Evolutionary conservation across 2,329 filamentous ascomycete species (phyloP).

Genomic region (Fusarium nodosum): DNA sequence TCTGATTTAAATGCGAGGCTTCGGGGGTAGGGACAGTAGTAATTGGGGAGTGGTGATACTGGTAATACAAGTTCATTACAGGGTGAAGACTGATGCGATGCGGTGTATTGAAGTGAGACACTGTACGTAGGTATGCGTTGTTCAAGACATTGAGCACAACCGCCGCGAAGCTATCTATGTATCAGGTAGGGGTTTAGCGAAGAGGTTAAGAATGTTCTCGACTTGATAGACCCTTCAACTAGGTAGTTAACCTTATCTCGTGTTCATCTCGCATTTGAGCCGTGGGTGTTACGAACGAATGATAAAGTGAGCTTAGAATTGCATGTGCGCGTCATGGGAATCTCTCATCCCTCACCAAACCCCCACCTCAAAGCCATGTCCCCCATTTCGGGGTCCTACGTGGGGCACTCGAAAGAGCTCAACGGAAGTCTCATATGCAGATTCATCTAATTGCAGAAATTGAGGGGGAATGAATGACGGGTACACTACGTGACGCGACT

Average conservation of each 20-base stretch:
- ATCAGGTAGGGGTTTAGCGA: background rate
- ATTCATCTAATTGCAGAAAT: constrained; percentile 21
- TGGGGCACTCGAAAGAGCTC: constrained; percentile 17
- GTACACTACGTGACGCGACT: constrained; percentile 40
- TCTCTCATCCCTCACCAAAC: constrained; percentile 16
- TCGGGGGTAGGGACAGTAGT: constrained; percentile 17
- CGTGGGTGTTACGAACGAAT: background rate
- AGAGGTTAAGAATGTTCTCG: background rate
- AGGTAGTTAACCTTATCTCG: constrained; percentile 18
- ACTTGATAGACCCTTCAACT: background rate
- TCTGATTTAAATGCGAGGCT: constrained; percentile 26
- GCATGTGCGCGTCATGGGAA: constrained; percentile 45
- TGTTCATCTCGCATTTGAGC: background rate
- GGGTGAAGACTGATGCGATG: background rate
- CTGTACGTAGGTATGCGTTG: background rate
- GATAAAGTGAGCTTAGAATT: constrained; percentile 12
- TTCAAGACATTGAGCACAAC: background rate
- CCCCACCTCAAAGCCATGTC: constrained; percentile 34
- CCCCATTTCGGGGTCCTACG: constrained; percentile 23
- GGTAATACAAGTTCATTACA: constrained; percentile 39
- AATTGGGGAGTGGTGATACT: constrained; percentile 27
- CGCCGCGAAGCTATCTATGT: background rate
- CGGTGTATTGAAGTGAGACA: constrained; percentile 12
- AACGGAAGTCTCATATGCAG: constrained; percentile 21
- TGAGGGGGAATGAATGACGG: constrained; percentile 43